Conservation (phyloP, 768 basidiomycete species). For the Calocybe indica region DNA sequence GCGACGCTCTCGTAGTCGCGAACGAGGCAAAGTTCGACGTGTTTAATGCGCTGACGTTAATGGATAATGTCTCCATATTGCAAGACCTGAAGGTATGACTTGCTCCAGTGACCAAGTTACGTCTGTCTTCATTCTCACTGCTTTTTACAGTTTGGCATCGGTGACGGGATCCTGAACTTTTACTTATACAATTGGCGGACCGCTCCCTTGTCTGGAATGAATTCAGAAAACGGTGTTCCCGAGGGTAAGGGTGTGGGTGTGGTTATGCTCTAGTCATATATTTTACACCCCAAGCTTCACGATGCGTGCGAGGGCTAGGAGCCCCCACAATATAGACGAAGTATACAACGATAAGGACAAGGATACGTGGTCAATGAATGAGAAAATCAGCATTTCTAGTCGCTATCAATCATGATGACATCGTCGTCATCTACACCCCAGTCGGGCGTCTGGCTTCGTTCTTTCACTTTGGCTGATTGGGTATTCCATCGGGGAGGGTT, state of each 20-base stretch:
- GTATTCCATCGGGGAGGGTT: constrained; percentile 32
- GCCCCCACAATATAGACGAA: not conserved
- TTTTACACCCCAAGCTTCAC: not conserved
- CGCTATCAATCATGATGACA: constrained; percentile 81
- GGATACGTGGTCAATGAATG: not conserved
- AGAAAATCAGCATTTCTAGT: constrained; percentile 28
- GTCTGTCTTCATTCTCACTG: constrained; percentile 3
- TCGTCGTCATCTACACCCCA: constrained; percentile 84
- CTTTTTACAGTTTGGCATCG: constrained; percentile 72
- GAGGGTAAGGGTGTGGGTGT: constrained; percentile 84
- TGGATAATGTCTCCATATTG: constrained; percentile 87
- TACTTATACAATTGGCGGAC: constrained; percentile 97
- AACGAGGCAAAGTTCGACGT: constrained; percentile 90
- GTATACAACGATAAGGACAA: not conserved
- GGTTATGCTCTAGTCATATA: constrained; percentile 73
- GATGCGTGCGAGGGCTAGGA: not conserved
- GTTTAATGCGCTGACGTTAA: constrained; percentile 89
- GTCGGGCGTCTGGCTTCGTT: constrained; percentile 69
- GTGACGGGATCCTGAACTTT: constrained; percentile 87
- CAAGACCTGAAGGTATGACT: constrained; percentile 71
- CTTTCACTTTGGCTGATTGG: constrained; percentile 32
- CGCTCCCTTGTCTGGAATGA: constrained; percentile 67
- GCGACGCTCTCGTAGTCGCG: constrained; percentile 78
- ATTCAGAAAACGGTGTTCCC: constrained; percentile 38
- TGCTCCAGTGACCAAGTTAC: not conserved